These are phyloP conservation scores for Marchantia polymorpha DNA, from an alignment of 225 moss, liverwort and hornwort genomes.

Conservation along the genomic window DNA sequence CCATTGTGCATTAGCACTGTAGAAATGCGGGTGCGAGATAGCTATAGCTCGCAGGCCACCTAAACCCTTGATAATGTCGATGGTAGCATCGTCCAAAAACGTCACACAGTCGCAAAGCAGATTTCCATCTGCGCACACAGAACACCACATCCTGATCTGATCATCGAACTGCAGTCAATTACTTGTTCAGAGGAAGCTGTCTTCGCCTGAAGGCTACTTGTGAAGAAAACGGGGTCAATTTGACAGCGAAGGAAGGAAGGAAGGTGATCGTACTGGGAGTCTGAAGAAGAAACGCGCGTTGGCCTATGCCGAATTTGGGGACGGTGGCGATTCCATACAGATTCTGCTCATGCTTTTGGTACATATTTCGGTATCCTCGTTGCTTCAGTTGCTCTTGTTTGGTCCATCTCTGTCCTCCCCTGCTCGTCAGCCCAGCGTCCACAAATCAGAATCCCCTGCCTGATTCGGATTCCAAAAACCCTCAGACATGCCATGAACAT, in stretches of 20 bases:
- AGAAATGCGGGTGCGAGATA: slow-evolving; percentile 87
- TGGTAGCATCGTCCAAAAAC: slow-evolving; percentile 77
- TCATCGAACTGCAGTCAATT: too few relatives aligned
- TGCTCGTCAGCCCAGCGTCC: slow-evolving; percentile 14
- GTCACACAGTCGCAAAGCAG: slow-evolving; percentile 85
- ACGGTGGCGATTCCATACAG: slow-evolving; percentile 65
- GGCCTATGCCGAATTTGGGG: slow-evolving; percentile 79
- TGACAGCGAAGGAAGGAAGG: not conserved
- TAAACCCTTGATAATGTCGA: slow-evolving; percentile 77
- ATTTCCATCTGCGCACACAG: slow-evolving; percentile 63
- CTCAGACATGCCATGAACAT: too few relatives aligned
- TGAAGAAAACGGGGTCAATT: not conserved
- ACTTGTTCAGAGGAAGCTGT: not conserved
- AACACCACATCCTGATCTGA: not conserved
- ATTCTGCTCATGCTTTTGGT: slow-evolving; percentile 64
- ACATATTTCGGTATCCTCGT: slow-evolving; percentile 64
- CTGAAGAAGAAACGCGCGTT: slow-evolving; percentile 77
- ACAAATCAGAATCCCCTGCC: not conserved
- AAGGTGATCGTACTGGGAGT: slow-evolving; percentile 51
- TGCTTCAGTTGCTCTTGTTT: slow-evolving; percentile 52
- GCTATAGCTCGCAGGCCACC: slow-evolving; percentile 88
- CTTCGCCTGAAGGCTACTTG: too few relatives aligned
- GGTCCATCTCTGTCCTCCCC: slow-evolving; percentile 71
- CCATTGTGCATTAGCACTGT: slow-evolving; percentile 79
- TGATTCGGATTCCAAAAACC: too few relatives aligned